Conservation (phyloP, 495 filamentous ascomycete genomes). For the Cercophora scortea region DNA sequence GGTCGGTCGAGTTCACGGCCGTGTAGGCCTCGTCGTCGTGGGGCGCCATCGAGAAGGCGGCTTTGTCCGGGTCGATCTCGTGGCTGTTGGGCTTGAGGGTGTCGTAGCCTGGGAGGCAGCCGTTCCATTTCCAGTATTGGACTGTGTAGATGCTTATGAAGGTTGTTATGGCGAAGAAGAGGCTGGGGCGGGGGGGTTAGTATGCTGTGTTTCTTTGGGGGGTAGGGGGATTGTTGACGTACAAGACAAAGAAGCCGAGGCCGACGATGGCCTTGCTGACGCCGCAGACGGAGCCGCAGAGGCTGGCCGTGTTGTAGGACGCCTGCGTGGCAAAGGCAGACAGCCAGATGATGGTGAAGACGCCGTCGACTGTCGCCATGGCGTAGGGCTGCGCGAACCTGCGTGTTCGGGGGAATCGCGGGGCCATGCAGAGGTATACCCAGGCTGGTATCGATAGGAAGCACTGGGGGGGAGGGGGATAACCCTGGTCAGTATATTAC, state of each 20-base stretch:
- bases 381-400: conserved; percentile 77
- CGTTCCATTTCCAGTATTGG: conserved; percentile 69
- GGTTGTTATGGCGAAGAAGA: conserved; percentile 66
- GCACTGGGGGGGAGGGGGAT: conserved; percentile 53
- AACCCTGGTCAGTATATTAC: background rate
- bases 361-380: conserved; percentile 63
- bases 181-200: conserved; percentile 33
- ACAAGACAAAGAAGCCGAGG: conserved; percentile 77
- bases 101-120: conserved; percentile 63
- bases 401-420: conserved; percentile 73
- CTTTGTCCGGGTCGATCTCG: conserved; percentile 51
- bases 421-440: conserved; percentile 76
- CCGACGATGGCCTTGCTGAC: conserved; percentile 73
- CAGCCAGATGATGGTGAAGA: conserved; percentile 78
- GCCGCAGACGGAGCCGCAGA: conserved; percentile 50
- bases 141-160: conserved; percentile 71
- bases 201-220: background rate
- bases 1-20: conserved; percentile 36
- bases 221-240: conserved; percentile 21
- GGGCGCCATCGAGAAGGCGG: conserved; percentile 47
- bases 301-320: conserved; percentile 47
- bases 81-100: conserved; percentile 39
- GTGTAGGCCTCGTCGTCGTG: conserved; percentile 48
- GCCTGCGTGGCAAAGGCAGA: conserved; percentile 72
- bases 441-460: conserved; percentile 77